Base-by-base conservation (phyloP, 495 filamentous ascomycete genomes). In the Bombardia bombarda region DNA sequence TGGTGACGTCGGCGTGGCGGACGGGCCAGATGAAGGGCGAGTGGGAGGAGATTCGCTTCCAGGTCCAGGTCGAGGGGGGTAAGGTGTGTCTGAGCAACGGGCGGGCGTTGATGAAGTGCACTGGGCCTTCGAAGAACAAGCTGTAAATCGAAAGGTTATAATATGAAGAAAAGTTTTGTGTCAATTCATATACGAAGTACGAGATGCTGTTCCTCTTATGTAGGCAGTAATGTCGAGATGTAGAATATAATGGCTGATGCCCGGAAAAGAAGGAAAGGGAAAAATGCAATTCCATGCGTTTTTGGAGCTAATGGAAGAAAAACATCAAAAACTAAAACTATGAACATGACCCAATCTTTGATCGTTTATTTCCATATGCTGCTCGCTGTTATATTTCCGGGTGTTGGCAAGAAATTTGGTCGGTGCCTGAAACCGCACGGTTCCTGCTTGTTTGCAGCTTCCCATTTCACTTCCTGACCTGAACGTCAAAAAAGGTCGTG, bases 11-110 rank as follows among this genome's bases (percentile, higher is more conserved):
- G 53, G 78, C 76, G 36, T 84, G 80, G 82, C 63, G 64, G 55
- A 80, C 71, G 20, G 80, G 88, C 1, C 65, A 82, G 55, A 60
- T 66, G 43, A 70, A 78, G 58, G 79, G 80, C 51, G 87, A 79
- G 14, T 88, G 74, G 63, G 86, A 93, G 65, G 87, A 94, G 61
- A 66, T 93, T 22, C 72, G 85, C 26, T 95, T 93, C 56, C 69
- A 82, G 37, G 83, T 83, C 2, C 75, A 73, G 59, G 70, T 84
- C 17, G 79, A 83, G 31, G 77, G 77, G 7, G 86, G 81, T 16
- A 88, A 87, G 72, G 79, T 84, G 13, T 81, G 80, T 14, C 65
- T 94, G 66, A 89, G 81, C 63, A 93, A 95, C 65, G 87, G 88
- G 3, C 73, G 86, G 31, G 84, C 85, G 34, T 52, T 89, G 55